A percentile compares a stretch with the other conserved stretches of the same genome.
Conservation (phyloP, 2,329 filamentous ascomycete species). For the Pseudogymnoascus sp. region DNA sequence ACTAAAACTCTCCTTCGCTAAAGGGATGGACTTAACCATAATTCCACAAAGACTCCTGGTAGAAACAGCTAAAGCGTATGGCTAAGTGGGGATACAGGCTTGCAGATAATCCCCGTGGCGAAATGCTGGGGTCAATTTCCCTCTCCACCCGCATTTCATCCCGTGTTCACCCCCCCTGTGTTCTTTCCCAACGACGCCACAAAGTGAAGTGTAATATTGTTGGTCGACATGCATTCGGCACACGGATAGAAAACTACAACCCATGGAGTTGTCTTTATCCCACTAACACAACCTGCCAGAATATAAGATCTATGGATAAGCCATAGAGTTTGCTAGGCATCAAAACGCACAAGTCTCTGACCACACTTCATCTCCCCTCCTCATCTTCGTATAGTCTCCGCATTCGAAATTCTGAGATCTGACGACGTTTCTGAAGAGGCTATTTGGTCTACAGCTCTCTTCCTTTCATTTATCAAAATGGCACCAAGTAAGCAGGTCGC, state of each 20-base stretch:
- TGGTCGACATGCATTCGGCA: not conserved
- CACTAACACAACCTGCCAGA: not conserved
- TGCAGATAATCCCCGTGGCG: not conserved
- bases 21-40: not conserved
- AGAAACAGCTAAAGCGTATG: not conserved
- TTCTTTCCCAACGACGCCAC: not conserved
- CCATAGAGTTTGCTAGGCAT: not conserved
- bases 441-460: not conserved
- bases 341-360: not conserved
- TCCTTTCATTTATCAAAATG: not conserved
- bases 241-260: not conserved
- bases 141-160: not conserved
- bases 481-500: not conserved
- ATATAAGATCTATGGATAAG: not conserved
- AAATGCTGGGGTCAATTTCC: not conserved
- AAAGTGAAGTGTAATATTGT: not conserved
- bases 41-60: not conserved
- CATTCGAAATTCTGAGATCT: not conserved
- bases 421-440: not conserved
- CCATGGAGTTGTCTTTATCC: not conserved
- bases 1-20: not conserved
- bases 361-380: not conserved
- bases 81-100: not conserved
- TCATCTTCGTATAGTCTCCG: not conserved
- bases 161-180: not conserved